These are phyloP conservation scores for Nakazawaea siamensis DNA, from an alignment of 805 yeast species.

Conservation along the genomic window DNA sequence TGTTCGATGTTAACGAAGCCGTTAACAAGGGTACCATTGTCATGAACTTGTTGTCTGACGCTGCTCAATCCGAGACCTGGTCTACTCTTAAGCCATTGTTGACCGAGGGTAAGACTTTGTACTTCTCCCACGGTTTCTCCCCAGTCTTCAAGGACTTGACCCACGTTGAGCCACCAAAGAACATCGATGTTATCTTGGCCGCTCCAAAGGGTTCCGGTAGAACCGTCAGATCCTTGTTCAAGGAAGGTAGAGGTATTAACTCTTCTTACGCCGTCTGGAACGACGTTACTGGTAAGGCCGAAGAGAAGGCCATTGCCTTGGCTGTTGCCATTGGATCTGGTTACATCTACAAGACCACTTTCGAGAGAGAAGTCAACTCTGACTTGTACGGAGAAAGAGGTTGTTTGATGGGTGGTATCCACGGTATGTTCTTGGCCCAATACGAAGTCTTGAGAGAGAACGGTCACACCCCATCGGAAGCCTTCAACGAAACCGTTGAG, in stretches of 20 bases:
- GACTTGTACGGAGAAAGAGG: slow-evolving; percentile 99
- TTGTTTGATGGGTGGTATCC: slow-evolving; percentile 99
- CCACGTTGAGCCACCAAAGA: slow-evolving; percentile 89
- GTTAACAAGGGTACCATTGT: slow-evolving; percentile 84
- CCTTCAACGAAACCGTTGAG: slow-evolving; percentile 99
- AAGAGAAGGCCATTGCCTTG: slow-evolving; percentile 96
- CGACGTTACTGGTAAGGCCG: slow-evolving; percentile 98
- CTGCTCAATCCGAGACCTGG: slow-evolving; percentile 99
- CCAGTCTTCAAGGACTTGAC: slow-evolving; percentile 98
- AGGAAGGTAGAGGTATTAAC: slow-evolving; percentile 99
- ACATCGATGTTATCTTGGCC: slow-evolving; percentile 94
- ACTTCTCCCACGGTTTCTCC: slow-evolving; percentile 99
- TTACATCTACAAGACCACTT: slow-evolving; percentile 99
- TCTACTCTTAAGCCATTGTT: slow-evolving; percentile 73
- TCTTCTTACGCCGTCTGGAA: slow-evolving; percentile 99
- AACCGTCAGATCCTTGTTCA: slow-evolving; percentile 98
- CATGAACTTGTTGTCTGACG: slow-evolving; percentile 98
- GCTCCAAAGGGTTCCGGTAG: slow-evolving; percentile 99
- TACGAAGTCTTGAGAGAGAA: slow-evolving; percentile 99
- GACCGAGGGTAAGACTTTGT: slow-evolving; percentile 95
- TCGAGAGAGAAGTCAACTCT: slow-evolving; percentile 98
- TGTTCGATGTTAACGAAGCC: slow-evolving; percentile 93
- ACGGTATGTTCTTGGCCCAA: slow-evolving; percentile 99
- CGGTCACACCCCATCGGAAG: slow-evolving; percentile 99
- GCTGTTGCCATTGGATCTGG: slow-evolving; percentile 99